Conservation (phyloP, 208 protist genomes). For the Giardia duodenalis region DNA sequence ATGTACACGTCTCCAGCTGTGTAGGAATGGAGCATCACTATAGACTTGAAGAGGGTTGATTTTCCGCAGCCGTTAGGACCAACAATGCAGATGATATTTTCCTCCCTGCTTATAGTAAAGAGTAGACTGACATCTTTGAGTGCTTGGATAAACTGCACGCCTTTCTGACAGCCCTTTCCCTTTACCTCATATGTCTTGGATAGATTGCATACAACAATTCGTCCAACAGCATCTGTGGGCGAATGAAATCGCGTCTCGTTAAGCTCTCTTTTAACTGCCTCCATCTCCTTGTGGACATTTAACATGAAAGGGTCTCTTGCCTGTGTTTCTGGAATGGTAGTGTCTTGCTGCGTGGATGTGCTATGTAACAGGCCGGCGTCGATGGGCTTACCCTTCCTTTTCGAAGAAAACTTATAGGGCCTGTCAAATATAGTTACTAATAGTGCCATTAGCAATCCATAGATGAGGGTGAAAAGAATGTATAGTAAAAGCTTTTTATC, state of each 20-base stretch:
- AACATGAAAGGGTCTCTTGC: not conserved
- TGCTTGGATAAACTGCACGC: not conserved
- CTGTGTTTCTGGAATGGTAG: too few relatives aligned
- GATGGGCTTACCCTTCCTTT: not conserved
- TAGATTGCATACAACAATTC: not conserved
- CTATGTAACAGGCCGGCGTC: not conserved
- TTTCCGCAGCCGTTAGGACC: constrained; percentile 30
- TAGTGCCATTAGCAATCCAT: not conserved
- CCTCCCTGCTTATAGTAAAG: not conserved
- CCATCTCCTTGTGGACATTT: not conserved
- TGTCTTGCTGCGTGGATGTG: too few relatives aligned
- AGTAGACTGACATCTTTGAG: not conserved
- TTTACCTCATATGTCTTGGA: not conserved
- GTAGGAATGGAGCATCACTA: not conserved
- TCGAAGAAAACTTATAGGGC: not conserved
- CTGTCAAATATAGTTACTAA: not conserved
- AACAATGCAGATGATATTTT: not conserved
- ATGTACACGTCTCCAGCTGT: not conserved
- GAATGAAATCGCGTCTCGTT: not conserved
- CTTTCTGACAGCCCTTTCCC: not conserved
- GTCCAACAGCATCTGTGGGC: not conserved
- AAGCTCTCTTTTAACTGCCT: not conserved
- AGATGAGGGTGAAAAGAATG: not conserved
- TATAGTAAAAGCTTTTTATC: not conserved
- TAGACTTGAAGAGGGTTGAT: not conserved